phyloP scores from a whole-genome alignment of 257 asterid genomes.

The Hygrophila difformis region DNA sequence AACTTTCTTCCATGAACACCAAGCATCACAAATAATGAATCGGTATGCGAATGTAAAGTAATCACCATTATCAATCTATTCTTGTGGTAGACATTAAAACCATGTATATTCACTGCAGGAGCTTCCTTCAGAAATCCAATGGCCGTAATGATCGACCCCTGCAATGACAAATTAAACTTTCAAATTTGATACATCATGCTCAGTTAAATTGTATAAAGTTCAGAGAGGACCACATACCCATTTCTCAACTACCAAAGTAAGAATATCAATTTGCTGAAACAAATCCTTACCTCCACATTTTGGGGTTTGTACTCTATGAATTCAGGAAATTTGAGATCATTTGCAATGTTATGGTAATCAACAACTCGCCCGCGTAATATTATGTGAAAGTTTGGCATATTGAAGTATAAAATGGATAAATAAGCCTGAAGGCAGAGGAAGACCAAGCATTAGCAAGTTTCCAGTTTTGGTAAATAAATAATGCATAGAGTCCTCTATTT shows the following conservation, averaged over 20 bases:
- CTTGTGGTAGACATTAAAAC: slow-evolving; percentile 95
- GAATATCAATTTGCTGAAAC: slow-evolving; percentile 1
- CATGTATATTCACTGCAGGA: slow-evolving; percentile 72
- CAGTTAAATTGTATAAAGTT: background rate
- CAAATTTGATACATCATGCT: too few relatives aligned
- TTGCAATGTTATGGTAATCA: slow-evolving; percentile 62
- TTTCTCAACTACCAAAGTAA: slow-evolving; percentile 8
- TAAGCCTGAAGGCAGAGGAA: slow-evolving; percentile 58
- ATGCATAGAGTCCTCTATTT: slow-evolving; percentile 5
- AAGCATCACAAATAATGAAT: too few relatives aligned
- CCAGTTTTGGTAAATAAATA: slow-evolving; percentile 2
- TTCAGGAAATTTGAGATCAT: slow-evolving; percentile 70
- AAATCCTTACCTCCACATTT: slow-evolving; percentile 39
- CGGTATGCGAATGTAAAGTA: too few relatives aligned
- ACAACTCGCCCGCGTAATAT: slow-evolving; percentile 59
- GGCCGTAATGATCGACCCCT: slow-evolving; percentile 70
- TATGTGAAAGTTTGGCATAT: slow-evolving; percentile 47
- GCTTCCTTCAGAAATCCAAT: slow-evolving; percentile 93
- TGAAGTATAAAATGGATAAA: slow-evolving; percentile 69
- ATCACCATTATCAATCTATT: slow-evolving; percentile 89
- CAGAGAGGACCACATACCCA: slow-evolving; percentile 4
- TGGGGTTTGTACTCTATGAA: slow-evolving; percentile 72
- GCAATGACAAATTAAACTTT: slow-evolving; percentile 19
- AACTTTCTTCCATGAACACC: too few relatives aligned
- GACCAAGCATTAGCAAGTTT: slow-evolving; percentile 14